Percentiles rank a stretch among this genome's conserved stretches.
phyloP scores from a whole-genome alignment of 2,329 filamentous ascomycete species.

The Cryphonectria radicalis region DNA sequence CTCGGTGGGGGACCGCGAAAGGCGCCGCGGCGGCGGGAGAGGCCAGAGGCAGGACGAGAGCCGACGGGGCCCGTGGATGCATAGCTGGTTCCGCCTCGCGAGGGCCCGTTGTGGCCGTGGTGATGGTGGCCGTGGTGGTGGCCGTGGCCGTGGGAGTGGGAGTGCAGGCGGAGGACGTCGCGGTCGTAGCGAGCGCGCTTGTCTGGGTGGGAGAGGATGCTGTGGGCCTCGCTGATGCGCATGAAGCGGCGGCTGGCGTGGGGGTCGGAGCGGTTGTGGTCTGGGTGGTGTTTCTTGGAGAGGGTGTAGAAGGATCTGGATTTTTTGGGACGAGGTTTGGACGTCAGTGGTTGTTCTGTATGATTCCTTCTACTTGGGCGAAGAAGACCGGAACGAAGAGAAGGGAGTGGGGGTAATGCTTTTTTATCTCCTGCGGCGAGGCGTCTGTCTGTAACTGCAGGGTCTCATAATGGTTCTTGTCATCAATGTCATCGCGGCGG shows the following conservation, averaged over 20 bases:
- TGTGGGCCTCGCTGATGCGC: slow-evolving; percentile 82
- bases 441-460: slow-evolving; percentile 74
- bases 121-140: slow-evolving; percentile 36
- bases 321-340: slow-evolving; percentile 3
- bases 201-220: slow-evolving; percentile 70
- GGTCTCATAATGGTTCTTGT: slow-evolving; percentile 78
- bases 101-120: slow-evolving; percentile 31
- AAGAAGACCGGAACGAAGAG: slow-evolving; percentile 10
- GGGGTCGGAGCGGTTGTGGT: slow-evolving; percentile 81
- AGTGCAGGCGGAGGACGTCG: slow-evolving; percentile 55
- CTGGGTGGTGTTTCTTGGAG: slow-evolving; percentile 90
- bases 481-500: slow-evolving; percentile 37
- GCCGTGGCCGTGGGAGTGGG: slow-evolving; percentile 40
- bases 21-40: slow-evolving; percentile 74
- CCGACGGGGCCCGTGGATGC: slow-evolving; percentile 66
- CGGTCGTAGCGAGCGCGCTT: slow-evolving; percentile 85
- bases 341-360: background rate
- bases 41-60: slow-evolving; percentile 76
- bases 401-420: slow-evolving; percentile 49
- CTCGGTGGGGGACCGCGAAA: slow-evolving; percentile 88
- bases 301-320: slow-evolving; percentile 80
- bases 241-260: slow-evolving; percentile 76
- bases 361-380: background rate
- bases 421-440: slow-evolving; percentile 80
- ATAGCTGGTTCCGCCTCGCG: slow-evolving; percentile 51